A percentile compares a stretch with the other conserved stretches of the same genome.
phyloP scores from a whole-genome alignment of 805 yeast species.

The Starmerella riodocensis region DNA sequence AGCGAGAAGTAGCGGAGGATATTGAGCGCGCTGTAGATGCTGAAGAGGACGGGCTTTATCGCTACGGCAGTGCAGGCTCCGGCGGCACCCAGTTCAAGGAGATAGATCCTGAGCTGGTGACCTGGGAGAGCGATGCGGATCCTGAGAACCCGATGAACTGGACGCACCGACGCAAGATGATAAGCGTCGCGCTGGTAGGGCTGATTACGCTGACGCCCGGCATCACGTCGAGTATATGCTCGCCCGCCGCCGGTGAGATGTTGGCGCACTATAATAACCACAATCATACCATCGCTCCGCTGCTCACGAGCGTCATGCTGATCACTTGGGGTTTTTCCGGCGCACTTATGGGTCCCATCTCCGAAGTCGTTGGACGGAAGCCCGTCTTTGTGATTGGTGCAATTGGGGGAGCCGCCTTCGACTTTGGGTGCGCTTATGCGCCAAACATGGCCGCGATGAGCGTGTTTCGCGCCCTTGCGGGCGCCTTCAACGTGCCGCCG shows the following conservation, averaged over 20 bases:
- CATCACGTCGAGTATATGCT: constrained; percentile 41
- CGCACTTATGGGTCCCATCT: constrained; percentile 48
- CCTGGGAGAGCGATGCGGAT: constrained; percentile 53
- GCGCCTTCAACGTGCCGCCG: constrained; percentile 52
- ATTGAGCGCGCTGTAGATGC: neutral
- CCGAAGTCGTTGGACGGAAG: constrained; percentile 52
- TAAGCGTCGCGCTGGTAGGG: constrained; percentile 28
- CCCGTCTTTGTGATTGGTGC: constrained; percentile 41
- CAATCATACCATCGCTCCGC: constrained; percentile 32
- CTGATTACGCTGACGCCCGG: neutral
- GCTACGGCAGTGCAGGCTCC: neutral
- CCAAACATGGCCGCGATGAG: constrained; percentile 41
- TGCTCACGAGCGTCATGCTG: constrained; percentile 50
- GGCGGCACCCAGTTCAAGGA: constrained; percentile 38
- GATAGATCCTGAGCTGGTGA: constrained; percentile 52
- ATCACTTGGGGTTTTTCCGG: constrained; percentile 63
- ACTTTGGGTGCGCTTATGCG: constrained; percentile 48
- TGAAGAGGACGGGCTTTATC: neutral
- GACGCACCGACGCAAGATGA: constrained; percentile 31
- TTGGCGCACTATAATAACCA: constrained; percentile 34
- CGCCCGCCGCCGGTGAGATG: constrained; percentile 45
- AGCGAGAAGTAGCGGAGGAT: too few species aligned
- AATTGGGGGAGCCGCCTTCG: constrained; percentile 31
- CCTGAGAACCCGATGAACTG: constrained; percentile 54
- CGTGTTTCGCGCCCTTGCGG: constrained; percentile 47